A percentile compares a stretch with the other conserved stretches of the same genome.
Evolutionary conservation across 2,329 filamentous ascomycete species (phyloP).

Genomic region (Neofusicoccum sp.): DNA sequence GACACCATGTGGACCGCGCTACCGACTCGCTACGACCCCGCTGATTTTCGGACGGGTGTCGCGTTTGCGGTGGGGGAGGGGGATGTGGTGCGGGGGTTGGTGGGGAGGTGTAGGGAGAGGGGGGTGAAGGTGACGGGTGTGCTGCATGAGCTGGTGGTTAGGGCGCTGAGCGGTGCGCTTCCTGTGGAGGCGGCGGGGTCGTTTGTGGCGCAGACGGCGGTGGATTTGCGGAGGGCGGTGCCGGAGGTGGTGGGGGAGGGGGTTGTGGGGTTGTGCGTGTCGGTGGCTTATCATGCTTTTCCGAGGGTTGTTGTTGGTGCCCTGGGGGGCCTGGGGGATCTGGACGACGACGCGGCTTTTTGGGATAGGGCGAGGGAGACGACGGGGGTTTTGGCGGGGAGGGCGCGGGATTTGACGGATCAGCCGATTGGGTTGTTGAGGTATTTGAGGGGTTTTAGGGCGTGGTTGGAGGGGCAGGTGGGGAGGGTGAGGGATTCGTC

Average conservation of each 20-base stretch:
- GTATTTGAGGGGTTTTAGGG: conserved; percentile 41
- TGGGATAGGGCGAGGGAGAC: conserved; percentile 37
- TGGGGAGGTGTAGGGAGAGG: conserved; percentile 30
- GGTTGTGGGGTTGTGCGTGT: conserved; percentile 39
- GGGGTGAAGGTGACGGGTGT: conserved; percentile 43
- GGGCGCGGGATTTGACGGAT: conserved; percentile 34
- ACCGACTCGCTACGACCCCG: conserved; percentile 27
- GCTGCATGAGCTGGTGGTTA: conserved; percentile 41
- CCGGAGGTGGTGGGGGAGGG: conserved; percentile 19
- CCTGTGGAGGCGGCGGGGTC: not conserved
- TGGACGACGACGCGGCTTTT: conserved; percentile 20
- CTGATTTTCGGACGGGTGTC: conserved; percentile 31
- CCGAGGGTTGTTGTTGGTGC: not conserved
- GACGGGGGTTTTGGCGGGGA: conserved; percentile 34
- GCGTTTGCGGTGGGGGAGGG: conserved; percentile 33
- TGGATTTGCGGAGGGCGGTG: conserved; percentile 42
- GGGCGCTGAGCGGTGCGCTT: conserved; percentile 36
- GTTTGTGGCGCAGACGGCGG: conserved; percentile 40
- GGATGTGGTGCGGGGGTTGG: conserved; percentile 26
- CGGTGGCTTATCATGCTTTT: conserved; percentile 30
- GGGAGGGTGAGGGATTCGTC: conserved; percentile 40
- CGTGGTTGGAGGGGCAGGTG: conserved; percentile 42
- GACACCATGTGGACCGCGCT: conserved; percentile 38
- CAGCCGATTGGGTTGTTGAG: conserved; percentile 45
- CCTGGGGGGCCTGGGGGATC: not conserved